These are phyloP conservation scores for Penicillium taxi DNA, from an alignment of 495 filamentous ascomycete species.

Conservation along the genomic window DNA sequence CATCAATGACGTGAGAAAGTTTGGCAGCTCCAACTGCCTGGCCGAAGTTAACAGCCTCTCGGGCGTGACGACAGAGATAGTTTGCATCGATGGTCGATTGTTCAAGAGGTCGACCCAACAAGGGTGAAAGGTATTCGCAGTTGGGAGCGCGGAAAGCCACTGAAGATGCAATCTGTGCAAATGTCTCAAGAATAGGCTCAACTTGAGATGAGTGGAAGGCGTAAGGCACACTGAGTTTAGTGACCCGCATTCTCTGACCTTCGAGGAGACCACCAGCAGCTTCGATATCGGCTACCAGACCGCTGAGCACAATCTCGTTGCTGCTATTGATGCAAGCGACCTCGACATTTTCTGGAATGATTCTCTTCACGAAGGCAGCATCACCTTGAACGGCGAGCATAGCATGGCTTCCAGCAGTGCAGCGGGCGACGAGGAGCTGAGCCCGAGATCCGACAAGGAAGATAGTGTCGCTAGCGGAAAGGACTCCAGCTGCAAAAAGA, in stretches of 20 bases:
- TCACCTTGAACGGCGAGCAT: conserved; percentile 55
- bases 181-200: conserved; percentile 42
- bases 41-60: conserved; percentile 26
- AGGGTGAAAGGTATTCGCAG: conserved; percentile 26
- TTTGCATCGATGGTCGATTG: conserved; percentile 15
- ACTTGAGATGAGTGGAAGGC: conserved; percentile 50
- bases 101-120: conserved; percentile 15
- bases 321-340: conserved; percentile 51
- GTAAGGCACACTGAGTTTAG: conserved; percentile 39
- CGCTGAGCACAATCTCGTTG: conserved; percentile 53
- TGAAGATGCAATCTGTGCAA: conserved; percentile 25
- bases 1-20: conserved; percentile 11
- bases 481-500: conserved; percentile 66
- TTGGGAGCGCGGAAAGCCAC: conserved; percentile 30
- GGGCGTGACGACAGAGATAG: conserved; percentile 22
- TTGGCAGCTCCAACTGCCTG: conserved; percentile 18
- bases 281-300: conserved; percentile 34
- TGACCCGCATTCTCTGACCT: conserved; percentile 15
- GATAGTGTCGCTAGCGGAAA: conserved; percentile 67
- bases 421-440: conserved; percentile 12
- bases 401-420: conserved; percentile 10
- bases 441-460: conserved; percentile 38
- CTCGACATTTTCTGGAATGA: neutral
- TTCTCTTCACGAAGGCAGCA: neutral
- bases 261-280: conserved; percentile 3